Conservation (phyloP, 2,329 filamentous ascomycete species). For the Fusarium metavorans region DNA sequence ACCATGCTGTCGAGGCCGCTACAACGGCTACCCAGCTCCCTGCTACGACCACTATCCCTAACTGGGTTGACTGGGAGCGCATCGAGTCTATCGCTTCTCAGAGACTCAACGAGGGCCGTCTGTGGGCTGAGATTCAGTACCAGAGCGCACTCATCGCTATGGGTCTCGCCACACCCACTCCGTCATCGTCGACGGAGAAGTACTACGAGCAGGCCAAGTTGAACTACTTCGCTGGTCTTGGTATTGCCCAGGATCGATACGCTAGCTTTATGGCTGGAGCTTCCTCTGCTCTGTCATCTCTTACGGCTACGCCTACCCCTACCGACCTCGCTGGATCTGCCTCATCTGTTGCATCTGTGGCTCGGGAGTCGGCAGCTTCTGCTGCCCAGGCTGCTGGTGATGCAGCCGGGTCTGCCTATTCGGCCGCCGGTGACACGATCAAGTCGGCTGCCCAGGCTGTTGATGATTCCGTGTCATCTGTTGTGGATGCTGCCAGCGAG, state of each 20-base stretch:
- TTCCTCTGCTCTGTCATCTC: constrained; percentile 73
- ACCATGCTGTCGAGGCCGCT: constrained; percentile 66
- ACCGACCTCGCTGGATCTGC: constrained; percentile 63
- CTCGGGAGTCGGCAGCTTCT: constrained; percentile 59
- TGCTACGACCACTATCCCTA: constrained; percentile 55
- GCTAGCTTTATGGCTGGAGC: constrained; percentile 79
- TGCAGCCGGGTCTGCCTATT: constrained; percentile 60
- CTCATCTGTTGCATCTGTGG: constrained; percentile 63
- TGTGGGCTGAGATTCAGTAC: constrained; percentile 78
- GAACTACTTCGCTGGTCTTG: constrained; percentile 82
- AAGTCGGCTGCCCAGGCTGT: constrained; percentile 54
- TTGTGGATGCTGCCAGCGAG: constrained; percentile 60
- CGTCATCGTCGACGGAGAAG: constrained; percentile 65
- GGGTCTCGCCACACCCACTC: constrained; percentile 66
- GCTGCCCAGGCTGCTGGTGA: constrained; percentile 61
- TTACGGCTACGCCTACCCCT: constrained; percentile 71
- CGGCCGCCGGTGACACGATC: constrained; percentile 58
- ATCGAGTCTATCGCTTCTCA: constrained; percentile 76
- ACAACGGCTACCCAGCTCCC: constrained; percentile 62
- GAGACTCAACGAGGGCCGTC: constrained; percentile 76
- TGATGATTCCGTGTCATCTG: constrained; percentile 53
- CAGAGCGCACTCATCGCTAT: constrained; percentile 75
- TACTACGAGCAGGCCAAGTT: constrained; percentile 71
- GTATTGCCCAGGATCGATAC: constrained; percentile 83
- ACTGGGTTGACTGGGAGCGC: constrained; percentile 60